Evolutionary conservation across 1,284 basidiomycete genomes (phyloP).

Genomic region (Pseudozyma flocculosa): DNA sequence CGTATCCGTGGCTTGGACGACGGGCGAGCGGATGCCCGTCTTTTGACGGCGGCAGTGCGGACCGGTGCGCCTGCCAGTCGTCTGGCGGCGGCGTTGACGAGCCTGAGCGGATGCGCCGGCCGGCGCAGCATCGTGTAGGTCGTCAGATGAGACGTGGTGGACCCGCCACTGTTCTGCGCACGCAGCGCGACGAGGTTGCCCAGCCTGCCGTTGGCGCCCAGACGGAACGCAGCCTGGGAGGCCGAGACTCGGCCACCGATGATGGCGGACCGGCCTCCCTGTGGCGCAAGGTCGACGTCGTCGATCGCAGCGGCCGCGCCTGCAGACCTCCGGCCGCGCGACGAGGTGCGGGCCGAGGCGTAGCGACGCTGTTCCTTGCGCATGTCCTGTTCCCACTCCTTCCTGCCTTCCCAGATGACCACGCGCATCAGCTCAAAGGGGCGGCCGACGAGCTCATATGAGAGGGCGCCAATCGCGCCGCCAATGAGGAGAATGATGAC

Average conservation of each 20-base stretch:
- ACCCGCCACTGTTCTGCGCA: constrained; percentile 14
- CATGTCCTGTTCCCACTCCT: constrained; percentile 48
- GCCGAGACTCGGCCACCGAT: too few relatives aligned
- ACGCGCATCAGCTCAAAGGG: constrained; percentile 57
- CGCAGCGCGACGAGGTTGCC: constrained; percentile 16
- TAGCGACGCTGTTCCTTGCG: constrained; percentile 6
- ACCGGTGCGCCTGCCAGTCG: constrained; percentile 6
- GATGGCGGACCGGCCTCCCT: too few relatives aligned
- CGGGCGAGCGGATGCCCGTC: neutral
- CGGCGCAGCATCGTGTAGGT: constrained; percentile 17
- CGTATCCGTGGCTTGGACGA: neutral
- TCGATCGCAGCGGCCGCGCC: too few relatives aligned
- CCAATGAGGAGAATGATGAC: constrained; percentile 47
- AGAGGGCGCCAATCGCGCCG: constrained; percentile 49
- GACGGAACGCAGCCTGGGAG: too few relatives aligned
- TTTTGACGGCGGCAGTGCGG: constrained; percentile 4
- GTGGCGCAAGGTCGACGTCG: too few relatives aligned
- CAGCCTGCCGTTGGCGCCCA: constrained; percentile 2
- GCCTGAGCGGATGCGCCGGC: constrained; percentile 21
- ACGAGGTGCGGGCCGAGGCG: neutral
- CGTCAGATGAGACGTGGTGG: constrained; percentile 10
- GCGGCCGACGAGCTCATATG: constrained; percentile 54
- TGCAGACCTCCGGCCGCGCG: too few relatives aligned
- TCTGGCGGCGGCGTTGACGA: neutral
- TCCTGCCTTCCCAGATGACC: constrained; percentile 56